Base-by-base conservation (phyloP, 2,329 filamentous ascomycete species). In the Xylaria sp. region DNA sequence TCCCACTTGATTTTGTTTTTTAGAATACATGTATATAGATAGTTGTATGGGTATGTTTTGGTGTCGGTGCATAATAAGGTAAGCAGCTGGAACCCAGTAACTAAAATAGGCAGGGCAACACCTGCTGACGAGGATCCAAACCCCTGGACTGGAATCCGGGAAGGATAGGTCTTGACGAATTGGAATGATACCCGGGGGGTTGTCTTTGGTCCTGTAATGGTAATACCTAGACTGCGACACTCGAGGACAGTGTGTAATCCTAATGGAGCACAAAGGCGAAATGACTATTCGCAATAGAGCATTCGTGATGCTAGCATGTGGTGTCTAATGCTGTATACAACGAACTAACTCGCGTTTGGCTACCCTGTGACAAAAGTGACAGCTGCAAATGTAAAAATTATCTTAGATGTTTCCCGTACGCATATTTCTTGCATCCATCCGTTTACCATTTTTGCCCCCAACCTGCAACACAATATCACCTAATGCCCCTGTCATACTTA, bases 181-280 rank as follows among this genome's bases (percentile, higher is more conserved):
- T 72, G 67, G 70, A 72, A 76, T 74, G 75, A 76, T 76, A 76
- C 74, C 75, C 74, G 66, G 72, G 68, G 67, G 67, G 63, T 69
- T 55, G 28, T 64, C 63, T 67, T 70, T 74, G 71, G 69, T 74
- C 73, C 69, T 74, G 66, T 76, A 76, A 71, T 74, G 68, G 60
- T 68, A 69, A 67, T 55, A 34, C 50, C 30, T 62, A 66, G 70
- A 68, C 68, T 23, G 57, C 60, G 58, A 43, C 55, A 50, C 63
- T 65, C 67, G 60, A 58, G 60, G 45, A 63, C 28, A 63, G 25
- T 36, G 63, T 70, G 65, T 64, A 72, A 72, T 70, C 65, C 60
- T 66, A 68, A 70, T 55, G 50, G 50, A 36, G 32, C 50, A 63
- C 25, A 25, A 56, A 36, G 13, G 59, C 59, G 34, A 58, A 41